Base-by-base conservation (phyloP, 2,329 filamentous ascomycete genomes). In the Aspergillus clavatus region DNA sequence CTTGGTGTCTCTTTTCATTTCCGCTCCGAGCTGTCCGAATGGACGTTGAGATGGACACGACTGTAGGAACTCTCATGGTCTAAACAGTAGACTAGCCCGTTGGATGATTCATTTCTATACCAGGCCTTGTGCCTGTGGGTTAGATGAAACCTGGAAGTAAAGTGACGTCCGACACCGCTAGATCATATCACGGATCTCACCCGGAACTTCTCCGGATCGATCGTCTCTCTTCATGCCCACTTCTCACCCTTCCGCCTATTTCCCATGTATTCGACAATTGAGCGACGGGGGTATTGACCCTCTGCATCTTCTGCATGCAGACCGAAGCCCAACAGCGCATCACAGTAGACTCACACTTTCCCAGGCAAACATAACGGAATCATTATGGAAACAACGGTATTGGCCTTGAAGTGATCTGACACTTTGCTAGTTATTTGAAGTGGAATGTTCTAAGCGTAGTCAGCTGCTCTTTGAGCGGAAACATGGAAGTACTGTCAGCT, bases 1-100 rank as follows among this genome's bases (percentile, higher is more conserved):
- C 41, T 41, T 24, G n/a, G 37, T 23, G 23, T 43, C 29, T 42
- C 44, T 33, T 28, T 31, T 38, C 43, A 24, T 31, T 35, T 28
- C 16, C 18, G 40, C 54, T 65, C 63, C 63, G 60, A 57, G 50
- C 50, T 50, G 50, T 63, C 63, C 62, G 63, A 65, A 57, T 66
- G 63, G 62, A 50, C 46, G 43, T 55, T 38, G 41, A 40, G 39
- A 48, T 53, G 50, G 52, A 65, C 59, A 63, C 61, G 60, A 60
- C 52, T 40, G 23, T 55, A 31, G 37, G 31, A 35, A 35, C 21
- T 46, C 38, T 19, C 18, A 35, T 5, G 40, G 45, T 36, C 40
- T 42, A 51, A 44, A 33, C 23, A 24, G 23, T 24, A 39, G 36
- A 21, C 24, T 24, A 21, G 40, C 26, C 18, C 46, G 46, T 51